Base-by-base conservation (phyloP, 2,329 filamentous ascomycete species). In the Stemphylium lycopersici region DNA sequence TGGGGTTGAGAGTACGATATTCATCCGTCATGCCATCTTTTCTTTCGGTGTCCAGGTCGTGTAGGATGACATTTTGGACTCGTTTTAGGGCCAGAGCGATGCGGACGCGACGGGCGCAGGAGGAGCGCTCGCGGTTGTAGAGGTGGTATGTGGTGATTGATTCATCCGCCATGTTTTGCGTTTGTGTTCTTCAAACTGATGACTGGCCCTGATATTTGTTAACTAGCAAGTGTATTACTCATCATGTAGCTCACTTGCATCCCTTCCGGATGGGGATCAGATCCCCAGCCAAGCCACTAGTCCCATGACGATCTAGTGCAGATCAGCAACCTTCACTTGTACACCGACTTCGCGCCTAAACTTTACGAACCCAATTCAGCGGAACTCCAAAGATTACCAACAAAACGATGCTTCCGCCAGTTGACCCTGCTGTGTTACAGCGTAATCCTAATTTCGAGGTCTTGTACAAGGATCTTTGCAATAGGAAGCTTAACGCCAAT, bases 51-150 rank as follows among this genome's bases (percentile, higher is more conserved):
- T 86, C 82, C 57, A 76, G 71, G 45, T 82, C 79, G 55, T 85
- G 76, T 5, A 87, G 79, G 63, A 87, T 83, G 1, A 22, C 6
- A 10, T 51, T 50, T 20, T 31, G 26, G 3, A 51, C 13, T 1
- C 15, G 2, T 20, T 88, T 88, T 45, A 84, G 75, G 50, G 83
- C 75, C 1, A 86, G 75, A 10, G 84, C 83, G 55, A 87, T 87
- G 84, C 26, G 84, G 4, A 88, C 75, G 11, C 86, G 82, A 0
- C 81, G 84, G 1, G 84, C 83, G 74, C 84, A 88, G 13, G 84
- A 87, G 42, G 85, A 88, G 58, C 83, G 79, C 72, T 83, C 87
- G 74, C 86, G 87, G 56, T 79, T 82, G 75, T 87, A 81, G 8
- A 88, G 80, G 1, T 72, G 77, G 63, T 46, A 58, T 46, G 18